These are phyloP conservation scores for Aureobasidium sp. DNA, from an alignment of 2,329 filamentous ascomycete species.

Conservation along the genomic window DNA sequence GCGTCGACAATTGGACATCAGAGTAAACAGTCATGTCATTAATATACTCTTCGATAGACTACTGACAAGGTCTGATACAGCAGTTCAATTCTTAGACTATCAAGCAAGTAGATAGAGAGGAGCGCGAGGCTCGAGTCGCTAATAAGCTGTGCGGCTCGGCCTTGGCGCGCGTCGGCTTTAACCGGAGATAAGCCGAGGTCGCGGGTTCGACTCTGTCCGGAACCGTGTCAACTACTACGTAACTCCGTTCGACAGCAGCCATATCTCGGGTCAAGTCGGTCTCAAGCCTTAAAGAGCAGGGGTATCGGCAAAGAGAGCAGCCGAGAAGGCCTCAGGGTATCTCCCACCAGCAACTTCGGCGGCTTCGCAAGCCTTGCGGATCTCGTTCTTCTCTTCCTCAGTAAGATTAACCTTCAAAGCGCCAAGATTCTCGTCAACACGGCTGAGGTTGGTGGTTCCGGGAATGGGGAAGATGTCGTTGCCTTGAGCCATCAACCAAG, in stretches of 20 bases:
- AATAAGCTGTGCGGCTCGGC: too few species aligned
- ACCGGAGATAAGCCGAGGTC: too few species aligned
- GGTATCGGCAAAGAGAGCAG: constrained; percentile 31
- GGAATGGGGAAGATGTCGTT: constrained; percentile 20
- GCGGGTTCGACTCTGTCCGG: too few species aligned
- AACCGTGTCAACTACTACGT: neutral
- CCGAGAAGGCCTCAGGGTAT: constrained; percentile 34
- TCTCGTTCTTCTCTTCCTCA: constrained; percentile 32
- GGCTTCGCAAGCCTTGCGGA: constrained; percentile 30
- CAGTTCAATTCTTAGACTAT: too few species aligned
- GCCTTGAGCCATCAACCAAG: constrained; percentile 57
- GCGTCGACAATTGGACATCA: neutral
- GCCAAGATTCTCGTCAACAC: constrained; percentile 41
- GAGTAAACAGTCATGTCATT: neutral
- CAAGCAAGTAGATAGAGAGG: too few species aligned
- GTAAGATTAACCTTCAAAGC: constrained; percentile 30
- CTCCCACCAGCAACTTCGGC: constrained; percentile 31
- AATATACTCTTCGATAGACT: neutral
- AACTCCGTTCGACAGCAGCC: neutral
- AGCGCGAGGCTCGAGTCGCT: too few species aligned
- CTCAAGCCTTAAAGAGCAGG: constrained; percentile 17
- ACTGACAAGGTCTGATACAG: too few species aligned
- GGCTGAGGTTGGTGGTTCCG: constrained; percentile 45
- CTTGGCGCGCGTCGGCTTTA: too few species aligned
- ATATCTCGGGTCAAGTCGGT: neutral